phyloP scores from a whole-genome alignment of 2,329 filamentous ascomycete genomes.

The Cadophora sp. region DNA sequence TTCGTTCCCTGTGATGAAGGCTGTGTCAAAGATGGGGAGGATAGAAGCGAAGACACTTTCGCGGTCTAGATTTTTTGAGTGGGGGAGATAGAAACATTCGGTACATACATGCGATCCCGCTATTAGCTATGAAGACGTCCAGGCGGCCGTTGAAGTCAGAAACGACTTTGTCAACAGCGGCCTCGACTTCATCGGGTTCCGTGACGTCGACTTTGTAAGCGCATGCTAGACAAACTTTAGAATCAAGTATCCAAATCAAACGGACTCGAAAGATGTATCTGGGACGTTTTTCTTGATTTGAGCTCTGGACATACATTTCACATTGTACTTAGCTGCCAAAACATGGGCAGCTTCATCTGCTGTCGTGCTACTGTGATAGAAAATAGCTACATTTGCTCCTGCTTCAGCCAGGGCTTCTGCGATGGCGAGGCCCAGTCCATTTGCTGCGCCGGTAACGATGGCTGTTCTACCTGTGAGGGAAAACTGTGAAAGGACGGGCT shows the following conservation, averaged over 20 bases:
- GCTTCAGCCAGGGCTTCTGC: slow-evolving; percentile 53
- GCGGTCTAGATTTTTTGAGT: background rate
- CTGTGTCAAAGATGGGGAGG: background rate
- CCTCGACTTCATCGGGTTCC: background rate
- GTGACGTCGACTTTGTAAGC: slow-evolving; percentile 1
- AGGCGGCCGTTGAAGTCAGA: background rate
- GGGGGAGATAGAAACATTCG: too few species aligned
- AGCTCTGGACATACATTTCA: background rate
- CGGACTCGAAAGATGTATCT: too few species aligned
- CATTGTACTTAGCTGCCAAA: background rate
- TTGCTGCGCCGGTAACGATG: slow-evolving; percentile 54
- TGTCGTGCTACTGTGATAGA: slow-evolving; percentile 43
- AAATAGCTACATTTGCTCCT: slow-evolving; percentile 52
- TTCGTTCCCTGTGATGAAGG: background rate
- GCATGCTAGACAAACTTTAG: background rate
- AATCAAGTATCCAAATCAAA: too few species aligned
- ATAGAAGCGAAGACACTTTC: background rate
- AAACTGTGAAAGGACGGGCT: slow-evolving; percentile 43
- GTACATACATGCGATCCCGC: background rate
- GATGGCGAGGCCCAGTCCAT: slow-evolving; percentile 53
- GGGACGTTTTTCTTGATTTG: background rate
- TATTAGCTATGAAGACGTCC: slow-evolving; percentile 1
- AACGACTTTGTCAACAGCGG: background rate
- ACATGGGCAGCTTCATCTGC: background rate
- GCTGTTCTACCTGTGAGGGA: slow-evolving; percentile 54